Evolutionary conservation across 768 basidiomycete species (phyloP), one percentile per base, ranked within the genome.

Genomic region (Rhizopogon vulgaris): DNA sequence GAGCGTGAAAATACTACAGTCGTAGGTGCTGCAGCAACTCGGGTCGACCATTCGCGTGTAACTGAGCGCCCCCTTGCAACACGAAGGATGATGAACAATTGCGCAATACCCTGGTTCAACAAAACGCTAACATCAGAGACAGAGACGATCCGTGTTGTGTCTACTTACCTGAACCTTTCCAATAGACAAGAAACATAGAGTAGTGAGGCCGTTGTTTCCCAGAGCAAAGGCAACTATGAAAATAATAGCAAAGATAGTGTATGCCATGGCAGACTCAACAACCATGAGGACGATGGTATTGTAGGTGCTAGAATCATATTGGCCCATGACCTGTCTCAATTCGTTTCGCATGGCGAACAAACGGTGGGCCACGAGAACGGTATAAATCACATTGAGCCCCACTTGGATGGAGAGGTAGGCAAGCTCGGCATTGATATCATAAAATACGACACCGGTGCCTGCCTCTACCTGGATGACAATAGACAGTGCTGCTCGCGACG

Each of bases 81-180:
- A 3, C 71, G 67, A 25, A 68, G 56, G 53, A 71, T 64, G 54
- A 74, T 72, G 45, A 69, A 52, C n/a, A 68, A 22, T 18, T 71
- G 65, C 0, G 65, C 64, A 51, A 73, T 68, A 15, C 59, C 62
- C 71, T 73, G 11, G 32, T 28, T 17, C 27, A 41, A 41, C 17
- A 49, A 14, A 18, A 18, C 22, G 17, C 3, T 22, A 15, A 41
- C 12, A 14, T 32, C 14, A 32, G 12, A 36, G 7, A 10, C 11
- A 6, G 15, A 12, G 9, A 1, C 7, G 1, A 14, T 9, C 24
- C 18, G 8, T 30, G 22, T 40, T 15, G 3, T 25, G 6, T 15
- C 11, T 24, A 9, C 42, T 41, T 39, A 66, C 69, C 68, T 69
- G 65, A 15, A 64, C 56, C 27, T 68, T 66, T 17, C 65, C 63